Evolutionary conservation across 331 rosid genomes (phyloP).

Genomic region (Rosa hybrid): DNA sequence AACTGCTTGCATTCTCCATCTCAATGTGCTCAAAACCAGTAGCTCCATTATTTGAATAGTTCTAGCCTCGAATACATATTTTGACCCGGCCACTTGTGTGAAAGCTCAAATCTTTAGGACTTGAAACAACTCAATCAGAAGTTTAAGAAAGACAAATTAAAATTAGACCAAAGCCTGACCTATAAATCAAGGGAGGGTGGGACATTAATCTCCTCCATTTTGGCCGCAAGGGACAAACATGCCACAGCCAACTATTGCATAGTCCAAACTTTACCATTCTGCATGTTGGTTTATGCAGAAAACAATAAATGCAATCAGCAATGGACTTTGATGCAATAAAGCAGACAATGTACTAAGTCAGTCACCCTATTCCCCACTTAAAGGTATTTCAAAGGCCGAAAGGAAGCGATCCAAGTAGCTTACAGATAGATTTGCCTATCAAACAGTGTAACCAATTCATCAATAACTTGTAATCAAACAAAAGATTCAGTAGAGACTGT

Average conservation of each 20-base stretch:
- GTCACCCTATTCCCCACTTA: too few species aligned
- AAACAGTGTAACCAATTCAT: too few species aligned
- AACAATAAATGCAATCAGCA: too few species aligned
- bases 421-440: too few species aligned
- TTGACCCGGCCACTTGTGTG: slow-evolving; percentile 67
- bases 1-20: slow-evolving; percentile 90
- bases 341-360: too few species aligned
- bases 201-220: slow-evolving; percentile 50
- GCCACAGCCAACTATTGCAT: slow-evolving; percentile 91
- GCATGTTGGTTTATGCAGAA: too few species aligned
- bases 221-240: slow-evolving; percentile 83
- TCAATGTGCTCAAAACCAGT: slow-evolving; percentile 73
- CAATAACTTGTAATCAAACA: too few species aligned
- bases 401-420: too few species aligned
- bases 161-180: slow-evolving; percentile 34
- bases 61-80: slow-evolving; percentile 79
- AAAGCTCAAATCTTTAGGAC: slow-evolving; percentile 25
- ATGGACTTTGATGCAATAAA: too few species aligned
- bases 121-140: background rate
- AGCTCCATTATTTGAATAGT: slow-evolving; percentile 95
- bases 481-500: too few species aligned
- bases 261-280: slow-evolving; percentile 62
- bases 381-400: too few species aligned
- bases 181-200: slow-evolving; percentile 79
- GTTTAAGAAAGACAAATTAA: background rate